These are phyloP conservation scores for Cadophora luteo-olivacea DNA, from an alignment of 2,329 filamentous ascomycete genomes.

Conservation along the genomic window DNA sequence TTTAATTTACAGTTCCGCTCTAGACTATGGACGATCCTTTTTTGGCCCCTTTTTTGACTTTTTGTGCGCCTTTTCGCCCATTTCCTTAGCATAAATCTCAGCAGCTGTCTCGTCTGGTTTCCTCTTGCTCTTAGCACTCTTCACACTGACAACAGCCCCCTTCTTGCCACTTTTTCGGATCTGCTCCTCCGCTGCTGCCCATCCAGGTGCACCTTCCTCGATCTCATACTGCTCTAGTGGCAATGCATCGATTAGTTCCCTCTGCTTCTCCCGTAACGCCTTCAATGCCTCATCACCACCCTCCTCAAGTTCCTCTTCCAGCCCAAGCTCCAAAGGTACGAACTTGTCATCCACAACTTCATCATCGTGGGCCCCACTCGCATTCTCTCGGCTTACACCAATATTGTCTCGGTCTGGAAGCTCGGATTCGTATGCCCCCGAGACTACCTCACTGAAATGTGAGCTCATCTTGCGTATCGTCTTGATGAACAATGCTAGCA, in stretches of 20 bases:
- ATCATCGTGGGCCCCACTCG: constrained; percentile 71
- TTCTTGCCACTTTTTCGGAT: constrained; percentile 65
- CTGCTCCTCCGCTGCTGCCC: constrained; percentile 78
- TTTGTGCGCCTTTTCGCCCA: constrained; percentile 59
- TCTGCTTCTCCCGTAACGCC: constrained; percentile 78
- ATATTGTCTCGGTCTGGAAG: constrained; percentile 64
- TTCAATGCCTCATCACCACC: constrained; percentile 78
- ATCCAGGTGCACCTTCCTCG: constrained; percentile 64
- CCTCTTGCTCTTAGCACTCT: constrained; percentile 76
- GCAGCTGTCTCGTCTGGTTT: constrained; percentile 68
- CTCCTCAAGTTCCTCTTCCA: constrained; percentile 85
- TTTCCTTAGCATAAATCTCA: constrained; percentile 67
- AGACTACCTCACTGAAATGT: constrained; percentile 77
- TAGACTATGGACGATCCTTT: constrained; percentile 32
- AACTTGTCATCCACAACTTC: constrained; percentile 71
- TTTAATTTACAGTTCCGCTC: constrained; percentile 7
- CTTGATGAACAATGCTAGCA: constrained; percentile 98
- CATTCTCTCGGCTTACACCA: constrained; percentile 64
- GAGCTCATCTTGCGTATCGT: constrained; percentile 85
- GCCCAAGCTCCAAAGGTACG: constrained; percentile 70
- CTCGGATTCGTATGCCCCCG: constrained; percentile 72
- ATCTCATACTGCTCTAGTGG: constrained; percentile 84
- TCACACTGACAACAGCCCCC: constrained; percentile 78
- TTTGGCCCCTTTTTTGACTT: constrained; percentile 58
- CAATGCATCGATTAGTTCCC: constrained; percentile 87